These are phyloP conservation scores for Hortiboletus campestris DNA, from an alignment of 768 basidiomycete species.

Conservation along the genomic window DNA sequence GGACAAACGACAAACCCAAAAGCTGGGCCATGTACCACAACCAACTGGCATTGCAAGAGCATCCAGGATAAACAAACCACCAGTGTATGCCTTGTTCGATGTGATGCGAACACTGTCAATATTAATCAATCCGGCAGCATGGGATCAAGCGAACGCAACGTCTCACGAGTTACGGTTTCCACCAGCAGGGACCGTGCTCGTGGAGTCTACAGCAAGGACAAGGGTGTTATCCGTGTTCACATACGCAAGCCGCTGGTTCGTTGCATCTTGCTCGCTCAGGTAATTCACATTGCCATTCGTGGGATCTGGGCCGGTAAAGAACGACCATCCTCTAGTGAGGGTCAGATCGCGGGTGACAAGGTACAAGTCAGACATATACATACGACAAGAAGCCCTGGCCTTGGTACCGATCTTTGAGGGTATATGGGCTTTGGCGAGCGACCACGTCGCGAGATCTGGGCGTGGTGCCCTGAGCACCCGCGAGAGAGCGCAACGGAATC, in stretches of 20 bases:
- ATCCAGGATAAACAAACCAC: constrained; percentile 74
- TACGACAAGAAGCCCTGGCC: constrained; percentile 59
- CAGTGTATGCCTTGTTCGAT: constrained; percentile 53
- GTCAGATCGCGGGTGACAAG: not conserved
- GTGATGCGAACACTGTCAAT: constrained; percentile 59
- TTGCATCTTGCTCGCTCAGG: constrained; percentile 45
- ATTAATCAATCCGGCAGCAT: not conserved
- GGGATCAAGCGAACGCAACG: not conserved
- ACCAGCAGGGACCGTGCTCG: constrained; percentile 43
- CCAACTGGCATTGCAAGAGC: constrained; percentile 68
- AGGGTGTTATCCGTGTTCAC: constrained; percentile 52
- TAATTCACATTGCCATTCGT: constrained; percentile 71
- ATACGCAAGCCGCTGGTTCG: constrained; percentile 51
- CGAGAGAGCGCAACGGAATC: constrained; percentile 31
- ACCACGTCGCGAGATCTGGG: constrained; percentile 11
- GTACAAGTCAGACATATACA: constrained; percentile 12
- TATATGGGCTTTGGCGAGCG: constrained; percentile 22
- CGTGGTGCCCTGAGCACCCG: constrained; percentile 19
- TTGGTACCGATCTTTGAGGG: constrained; percentile 34
- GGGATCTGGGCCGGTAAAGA: constrained; percentile 59
- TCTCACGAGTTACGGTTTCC: constrained; percentile 52
- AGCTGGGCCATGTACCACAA: constrained; percentile 62
- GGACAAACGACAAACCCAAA: constrained; percentile 36
- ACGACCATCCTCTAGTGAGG: constrained; percentile 55
- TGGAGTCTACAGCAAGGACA: constrained; percentile 61